Evolutionary conservation across 1,139 yeast genomes (phyloP), one percentile per base, ranked within the genome.

Genomic region (Insectozyma bohioensis): DNA sequence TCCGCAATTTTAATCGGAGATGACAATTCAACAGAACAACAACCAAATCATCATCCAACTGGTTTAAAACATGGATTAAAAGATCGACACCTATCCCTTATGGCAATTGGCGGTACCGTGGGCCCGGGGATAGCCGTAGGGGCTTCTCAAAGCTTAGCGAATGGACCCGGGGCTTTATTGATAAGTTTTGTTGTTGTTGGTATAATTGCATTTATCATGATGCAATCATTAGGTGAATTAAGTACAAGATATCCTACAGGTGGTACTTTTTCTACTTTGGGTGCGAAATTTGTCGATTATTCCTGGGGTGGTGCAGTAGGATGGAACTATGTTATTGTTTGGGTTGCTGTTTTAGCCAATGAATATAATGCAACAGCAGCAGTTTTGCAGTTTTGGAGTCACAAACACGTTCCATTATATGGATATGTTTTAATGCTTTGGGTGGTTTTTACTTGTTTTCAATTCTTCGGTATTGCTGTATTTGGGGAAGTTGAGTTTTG

Each of bases 401-500:
- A 78, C 5, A 78, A 76, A 10, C 70, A 72, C 41, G 76, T 78
- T 2, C 83, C 84, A 1, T 51, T 75, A 20, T 78, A 73, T 48
- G 84, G 81, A 1, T 79, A 75, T 47, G 60, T 78, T 21, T 49
- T 78, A 32, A 62, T 78, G 6, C 71, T 78, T 43, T 78, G 82
- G 82, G 55, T 54, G 12, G 67, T 67, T 2, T 77, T 79, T 45
- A 49, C 72, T 39, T 70, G 59, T 4, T 73, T 78, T 49, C 81
- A 76, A 47, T 65, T 77, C 36, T 10, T 27, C 6, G 83, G 83
- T 1, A 81, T 78, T 2, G 58, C 62, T 4, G 71, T 72, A 1
- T 80, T 76, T 48, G 95, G 95, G 24, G 85, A 79, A 49, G 71
- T 77, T 11, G 86, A 80, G 53, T 80, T 69, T 49, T 75, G 82